phyloP scores from a whole-genome alignment of 164 flowering plant species.

The Aristolochia californica region DNA sequence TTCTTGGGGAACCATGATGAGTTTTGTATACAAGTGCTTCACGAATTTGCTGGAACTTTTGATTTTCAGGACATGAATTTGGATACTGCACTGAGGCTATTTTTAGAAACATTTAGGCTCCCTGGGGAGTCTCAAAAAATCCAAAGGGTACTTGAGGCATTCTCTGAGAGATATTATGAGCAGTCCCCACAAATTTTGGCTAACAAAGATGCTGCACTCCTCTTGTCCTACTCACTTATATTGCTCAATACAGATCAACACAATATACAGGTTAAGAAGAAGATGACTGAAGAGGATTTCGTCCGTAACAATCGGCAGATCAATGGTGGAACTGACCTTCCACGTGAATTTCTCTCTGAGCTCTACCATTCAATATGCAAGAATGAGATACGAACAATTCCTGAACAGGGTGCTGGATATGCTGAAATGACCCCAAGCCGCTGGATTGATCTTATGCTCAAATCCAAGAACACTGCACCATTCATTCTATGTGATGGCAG shows the following conservation, averaged over 20 bases:
- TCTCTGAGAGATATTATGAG: constrained; percentile 40
- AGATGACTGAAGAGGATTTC: constrained; percentile 45
- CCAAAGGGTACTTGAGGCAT: constrained; percentile 37
- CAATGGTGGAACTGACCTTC: constrained; percentile 34
- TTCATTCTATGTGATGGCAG: constrained; percentile 24
- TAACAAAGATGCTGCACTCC: constrained; percentile 36
- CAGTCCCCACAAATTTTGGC: constrained; percentile 31
- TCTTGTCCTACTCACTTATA: constrained; percentile 34
- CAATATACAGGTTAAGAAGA: constrained; percentile 37
- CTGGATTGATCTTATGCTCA: constrained; percentile 30
- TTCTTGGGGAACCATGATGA: constrained; percentile 35
- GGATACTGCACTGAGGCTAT: constrained; percentile 32
- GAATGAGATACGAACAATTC: constrained; percentile 29
- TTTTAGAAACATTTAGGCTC: constrained; percentile 31
- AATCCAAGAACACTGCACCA: constrained; percentile 28
- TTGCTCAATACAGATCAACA: constrained; percentile 42
- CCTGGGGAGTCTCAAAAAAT: constrained; percentile 45
- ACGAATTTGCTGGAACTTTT: constrained; percentile 33
- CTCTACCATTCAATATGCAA: constrained; percentile 31
- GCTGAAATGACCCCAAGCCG: constrained; percentile 31
- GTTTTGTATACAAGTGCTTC: constrained; percentile 32
- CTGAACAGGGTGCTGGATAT: constrained; percentile 25
- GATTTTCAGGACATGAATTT: constrained; percentile 34
- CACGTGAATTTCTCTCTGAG: constrained; percentile 31
- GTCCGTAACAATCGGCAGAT: constrained; percentile 31